Evolutionary conservation across 306 rosid species (phyloP).

Genomic region (Rosa persica): DNA sequence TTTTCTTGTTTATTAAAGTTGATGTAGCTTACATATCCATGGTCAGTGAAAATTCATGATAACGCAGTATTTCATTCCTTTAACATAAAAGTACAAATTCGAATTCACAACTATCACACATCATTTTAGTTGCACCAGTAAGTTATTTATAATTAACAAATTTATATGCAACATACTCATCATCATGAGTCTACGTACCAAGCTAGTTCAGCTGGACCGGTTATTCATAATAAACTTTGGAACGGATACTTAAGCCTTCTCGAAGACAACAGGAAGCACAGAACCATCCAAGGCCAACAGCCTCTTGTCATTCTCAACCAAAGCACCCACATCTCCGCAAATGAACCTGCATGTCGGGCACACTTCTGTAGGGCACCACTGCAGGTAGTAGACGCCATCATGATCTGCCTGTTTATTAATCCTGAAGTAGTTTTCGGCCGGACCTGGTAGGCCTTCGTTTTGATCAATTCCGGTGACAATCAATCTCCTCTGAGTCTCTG

Average conservation of each 20-base stretch:
- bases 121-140: neutral
- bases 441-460: neutral
- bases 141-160: neutral
- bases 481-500: slow-evolving; percentile 37
- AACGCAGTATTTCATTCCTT: neutral
- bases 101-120: neutral
- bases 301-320: slow-evolving; percentile 48
- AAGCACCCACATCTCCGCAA: slow-evolving; percentile 40
- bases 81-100: no score
- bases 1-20: neutral
- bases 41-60: neutral
- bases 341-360: slow-evolving; percentile 42
- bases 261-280: slow-evolving; percentile 36
- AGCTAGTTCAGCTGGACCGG: neutral
- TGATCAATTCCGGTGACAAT: slow-evolving; percentile 9
- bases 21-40: neutral
- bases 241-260: slow-evolving; percentile 11
- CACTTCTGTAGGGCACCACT: slow-evolving; percentile 55
- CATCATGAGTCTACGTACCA: neutral
- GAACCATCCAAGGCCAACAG: slow-evolving; percentile 53
- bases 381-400: slow-evolving; percentile 31
- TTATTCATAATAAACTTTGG: neutral
- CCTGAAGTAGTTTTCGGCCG: slow-evolving; percentile 27
- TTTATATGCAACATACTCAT: neutral
- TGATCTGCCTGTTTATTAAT: neutral